phyloP scores from a whole-genome alignment of 768 basidiomycete genomes.

The Boletus sensibilis region DNA sequence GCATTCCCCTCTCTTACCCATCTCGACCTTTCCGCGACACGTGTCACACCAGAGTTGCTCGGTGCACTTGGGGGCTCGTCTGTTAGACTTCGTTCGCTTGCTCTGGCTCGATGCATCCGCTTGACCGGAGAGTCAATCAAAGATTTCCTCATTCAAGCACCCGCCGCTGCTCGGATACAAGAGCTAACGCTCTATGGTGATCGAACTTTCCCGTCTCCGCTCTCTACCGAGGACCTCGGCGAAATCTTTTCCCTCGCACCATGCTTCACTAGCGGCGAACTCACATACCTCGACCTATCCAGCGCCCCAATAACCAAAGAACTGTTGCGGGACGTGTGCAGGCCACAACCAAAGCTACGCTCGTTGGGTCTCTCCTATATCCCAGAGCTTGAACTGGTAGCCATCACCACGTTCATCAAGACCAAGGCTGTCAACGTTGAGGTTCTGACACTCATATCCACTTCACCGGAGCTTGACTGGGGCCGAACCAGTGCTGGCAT shows the following conservation, averaged over 20 bases:
- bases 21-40: constrained; percentile 90
- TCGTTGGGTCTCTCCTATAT: constrained; percentile 91
- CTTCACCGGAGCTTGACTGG: constrained; percentile 73
- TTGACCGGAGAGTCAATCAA: constrained; percentile 78
- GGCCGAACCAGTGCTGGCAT: constrained; percentile 36
- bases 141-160: constrained; percentile 67
- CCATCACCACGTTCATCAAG: constrained; percentile 66
- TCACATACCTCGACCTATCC: constrained; percentile 90
- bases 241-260: constrained; percentile 73
- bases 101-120: constrained; percentile 82
- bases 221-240: constrained; percentile 62
- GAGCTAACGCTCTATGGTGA: constrained; percentile 93
- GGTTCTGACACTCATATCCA: constrained; percentile 76
- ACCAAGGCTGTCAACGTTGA: constrained; percentile 75
- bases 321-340: constrained; percentile 49
- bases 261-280: constrained; percentile 69
- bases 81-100: constrained; percentile 72
- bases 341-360: constrained; percentile 70
- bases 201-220: constrained; percentile 72
- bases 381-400: constrained; percentile 60
- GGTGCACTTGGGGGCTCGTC: constrained; percentile 63
- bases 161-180: constrained; percentile 55
- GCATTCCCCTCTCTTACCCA: constrained; percentile 86
- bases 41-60: constrained; percentile 73
- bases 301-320: constrained; percentile 69